Conservation (phyloP, 345 rosid species). For the Eucalyptus decipiens region DNA sequence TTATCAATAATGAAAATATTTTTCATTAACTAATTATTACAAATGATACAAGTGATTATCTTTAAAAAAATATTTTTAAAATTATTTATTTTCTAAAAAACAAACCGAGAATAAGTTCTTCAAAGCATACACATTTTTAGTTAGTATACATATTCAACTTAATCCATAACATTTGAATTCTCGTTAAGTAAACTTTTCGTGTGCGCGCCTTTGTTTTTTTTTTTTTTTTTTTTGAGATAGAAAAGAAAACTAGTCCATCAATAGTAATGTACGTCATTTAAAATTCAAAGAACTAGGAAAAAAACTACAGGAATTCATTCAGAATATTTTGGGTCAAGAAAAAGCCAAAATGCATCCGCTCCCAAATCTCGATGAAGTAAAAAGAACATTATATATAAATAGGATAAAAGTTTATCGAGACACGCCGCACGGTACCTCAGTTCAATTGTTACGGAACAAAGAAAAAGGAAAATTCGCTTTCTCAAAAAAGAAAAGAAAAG, state of each 20-base stretch:
- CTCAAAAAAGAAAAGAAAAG: background rate
- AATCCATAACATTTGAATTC: background rate
- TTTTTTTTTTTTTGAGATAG: background rate
- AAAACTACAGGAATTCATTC: background rate
- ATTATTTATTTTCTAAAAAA: too few relatives aligned
- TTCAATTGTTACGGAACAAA: background rate
- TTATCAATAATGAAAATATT: too few relatives aligned
- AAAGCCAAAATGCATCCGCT: background rate
- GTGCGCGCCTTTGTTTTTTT: accelerated
- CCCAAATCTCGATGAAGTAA: background rate
- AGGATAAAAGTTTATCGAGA: background rate
- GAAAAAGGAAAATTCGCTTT: background rate
- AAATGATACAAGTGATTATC: too few relatives aligned
- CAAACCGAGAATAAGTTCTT: background rate
- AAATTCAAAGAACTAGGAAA: background rate
- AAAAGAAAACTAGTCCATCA: background rate
- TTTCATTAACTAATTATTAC: too few relatives aligned
- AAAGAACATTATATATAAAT: too few relatives aligned
- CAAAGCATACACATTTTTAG: background rate
- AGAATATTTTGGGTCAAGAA: background rate
- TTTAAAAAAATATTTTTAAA: too few relatives aligned
- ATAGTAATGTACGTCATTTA: background rate
- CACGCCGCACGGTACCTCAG: background rate
- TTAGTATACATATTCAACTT: background rate
- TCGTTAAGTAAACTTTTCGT: background rate